A percentile compares a stretch with the other conserved stretches of the same genome.
Conservation (phyloP, 116 monocot genomes). For the Posidonia oceanica region DNA sequence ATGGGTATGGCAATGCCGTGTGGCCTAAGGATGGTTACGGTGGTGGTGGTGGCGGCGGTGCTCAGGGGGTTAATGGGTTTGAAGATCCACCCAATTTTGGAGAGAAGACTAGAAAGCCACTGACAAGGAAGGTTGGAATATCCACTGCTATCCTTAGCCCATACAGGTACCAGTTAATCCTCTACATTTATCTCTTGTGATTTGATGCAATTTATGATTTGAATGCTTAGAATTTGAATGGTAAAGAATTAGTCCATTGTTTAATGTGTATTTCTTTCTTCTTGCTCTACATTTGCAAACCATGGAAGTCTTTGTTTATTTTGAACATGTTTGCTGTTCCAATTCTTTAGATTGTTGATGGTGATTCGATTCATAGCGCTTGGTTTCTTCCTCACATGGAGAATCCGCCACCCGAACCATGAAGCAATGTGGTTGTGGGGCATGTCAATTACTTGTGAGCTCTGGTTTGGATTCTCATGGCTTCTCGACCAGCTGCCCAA, state of each 20-base stretch:
- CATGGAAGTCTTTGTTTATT: too few species aligned
- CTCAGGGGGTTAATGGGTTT: constrained; percentile 40
- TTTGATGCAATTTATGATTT: too few species aligned
- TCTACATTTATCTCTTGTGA: too few species aligned
- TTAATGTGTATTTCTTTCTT: neutral
- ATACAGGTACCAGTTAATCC: constrained; percentile 23
- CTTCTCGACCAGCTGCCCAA: constrained; percentile 96
- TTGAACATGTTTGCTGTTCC: too few species aligned
- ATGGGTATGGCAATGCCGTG: constrained; percentile 92
- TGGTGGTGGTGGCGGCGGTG: constrained; percentile 27
- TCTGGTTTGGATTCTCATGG: constrained; percentile 97
- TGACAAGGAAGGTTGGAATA: constrained; percentile 72
- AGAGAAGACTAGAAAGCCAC: constrained; percentile 36
- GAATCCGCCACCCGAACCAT: constrained; percentile 72
- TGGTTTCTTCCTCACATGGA: constrained; percentile 86
- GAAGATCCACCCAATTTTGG: constrained; percentile 72
- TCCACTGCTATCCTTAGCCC: constrained; percentile 95
- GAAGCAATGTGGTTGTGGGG: constrained; percentile 92
- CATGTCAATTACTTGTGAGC: constrained; percentile 75
- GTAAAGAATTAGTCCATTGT: constrained; percentile 12
- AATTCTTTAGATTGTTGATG: constrained; percentile 55
- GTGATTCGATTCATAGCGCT: constrained; percentile 59
- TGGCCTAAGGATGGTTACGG: constrained; percentile 74
- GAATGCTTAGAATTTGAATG: neutral
- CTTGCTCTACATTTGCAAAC: neutral